These are phyloP conservation scores for Ganoderma multipileum DNA, from an alignment of 1,284 basidiomycete species.

Conservation along the genomic window DNA sequence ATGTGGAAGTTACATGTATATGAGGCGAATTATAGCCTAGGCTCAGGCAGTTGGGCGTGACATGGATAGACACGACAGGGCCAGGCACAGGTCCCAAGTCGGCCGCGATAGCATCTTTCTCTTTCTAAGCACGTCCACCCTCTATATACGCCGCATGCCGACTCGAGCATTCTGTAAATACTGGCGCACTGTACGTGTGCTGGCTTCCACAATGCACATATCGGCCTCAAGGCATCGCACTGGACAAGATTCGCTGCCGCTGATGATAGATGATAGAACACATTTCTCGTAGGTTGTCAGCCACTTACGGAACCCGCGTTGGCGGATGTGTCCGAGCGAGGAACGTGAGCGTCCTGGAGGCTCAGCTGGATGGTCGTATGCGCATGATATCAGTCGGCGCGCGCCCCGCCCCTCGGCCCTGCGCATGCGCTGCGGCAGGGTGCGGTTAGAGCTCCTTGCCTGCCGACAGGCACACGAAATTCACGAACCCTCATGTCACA, in stretches of 20 bases:
- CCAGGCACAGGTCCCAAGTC: constrained; percentile 7
- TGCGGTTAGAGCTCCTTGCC: neutral
- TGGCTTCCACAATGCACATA: neutral
- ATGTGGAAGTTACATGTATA: neutral
- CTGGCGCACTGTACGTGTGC: neutral
- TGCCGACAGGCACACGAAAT: neutral
- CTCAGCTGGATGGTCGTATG: neutral
- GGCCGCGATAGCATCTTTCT: neutral
- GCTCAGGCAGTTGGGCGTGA: neutral
- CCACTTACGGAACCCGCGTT: neutral
- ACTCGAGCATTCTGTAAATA: neutral
- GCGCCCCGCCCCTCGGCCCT: neutral
- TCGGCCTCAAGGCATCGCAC: neutral
- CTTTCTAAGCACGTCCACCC: neutral
- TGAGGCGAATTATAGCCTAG: neutral
- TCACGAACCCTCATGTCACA: neutral
- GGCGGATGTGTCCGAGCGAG: neutral
- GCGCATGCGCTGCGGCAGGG: neutral
- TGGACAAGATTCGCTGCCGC: neutral
- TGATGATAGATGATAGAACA: neutral
- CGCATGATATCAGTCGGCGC: neutral
- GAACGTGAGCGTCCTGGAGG: neutral
- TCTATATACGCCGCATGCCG: neutral
- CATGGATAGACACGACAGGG: neutral
- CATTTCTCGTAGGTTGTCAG: neutral